A percentile compares a stretch with the other conserved stretches of the same genome.
Conservation (phyloP, 106 monocot genomes). For the Acorus gramineus region DNA sequence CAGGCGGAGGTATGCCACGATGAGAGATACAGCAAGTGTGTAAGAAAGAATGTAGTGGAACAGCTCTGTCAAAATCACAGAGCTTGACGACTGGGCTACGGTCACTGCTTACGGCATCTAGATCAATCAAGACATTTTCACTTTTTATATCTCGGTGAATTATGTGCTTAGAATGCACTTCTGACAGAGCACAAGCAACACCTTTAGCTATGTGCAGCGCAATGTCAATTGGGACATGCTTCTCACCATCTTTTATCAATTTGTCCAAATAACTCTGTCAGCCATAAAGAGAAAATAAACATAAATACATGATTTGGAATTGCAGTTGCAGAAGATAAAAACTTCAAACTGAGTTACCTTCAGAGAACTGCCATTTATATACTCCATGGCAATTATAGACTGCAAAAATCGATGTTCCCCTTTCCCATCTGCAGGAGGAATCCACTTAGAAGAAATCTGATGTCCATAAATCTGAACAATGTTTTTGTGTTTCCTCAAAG, state of each 20-base stretch:
- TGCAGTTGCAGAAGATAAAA: background rate
- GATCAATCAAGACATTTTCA: conserved; percentile 86
- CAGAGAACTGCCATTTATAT: conserved; percentile 76
- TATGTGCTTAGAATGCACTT: conserved; percentile 82
- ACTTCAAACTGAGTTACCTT: conserved; percentile 39
- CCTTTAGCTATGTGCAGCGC: conserved; percentile 67
- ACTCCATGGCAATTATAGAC: conserved; percentile 82
- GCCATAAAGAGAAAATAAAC: conserved; percentile 7
- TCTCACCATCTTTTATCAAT: conserved; percentile 45
- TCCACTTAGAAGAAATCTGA: conserved; percentile 79
- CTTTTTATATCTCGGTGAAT: conserved; percentile 97
- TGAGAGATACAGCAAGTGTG: conserved; percentile 94
- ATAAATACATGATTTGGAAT: background rate
- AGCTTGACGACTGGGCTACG: conserved; percentile 78
- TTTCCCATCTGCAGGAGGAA: conserved; percentile 26
- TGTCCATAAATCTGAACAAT: conserved; percentile 94
- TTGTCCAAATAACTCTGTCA: conserved; percentile 58
- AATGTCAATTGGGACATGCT: conserved; percentile 51
- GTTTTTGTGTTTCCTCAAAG: conserved; percentile 68
- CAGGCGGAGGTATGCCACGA: conserved; percentile 68
- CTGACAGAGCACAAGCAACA: conserved; percentile 71
- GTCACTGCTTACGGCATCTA: conserved; percentile 43
- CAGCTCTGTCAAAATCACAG: conserved; percentile 86
- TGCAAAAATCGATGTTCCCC: conserved; percentile 51
- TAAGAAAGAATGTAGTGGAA: conserved; percentile 55